These are phyloP conservation scores for Aspergillus ruber DNA, from an alignment of 2,329 filamentous ascomycete genomes.

Conservation along the genomic window DNA sequence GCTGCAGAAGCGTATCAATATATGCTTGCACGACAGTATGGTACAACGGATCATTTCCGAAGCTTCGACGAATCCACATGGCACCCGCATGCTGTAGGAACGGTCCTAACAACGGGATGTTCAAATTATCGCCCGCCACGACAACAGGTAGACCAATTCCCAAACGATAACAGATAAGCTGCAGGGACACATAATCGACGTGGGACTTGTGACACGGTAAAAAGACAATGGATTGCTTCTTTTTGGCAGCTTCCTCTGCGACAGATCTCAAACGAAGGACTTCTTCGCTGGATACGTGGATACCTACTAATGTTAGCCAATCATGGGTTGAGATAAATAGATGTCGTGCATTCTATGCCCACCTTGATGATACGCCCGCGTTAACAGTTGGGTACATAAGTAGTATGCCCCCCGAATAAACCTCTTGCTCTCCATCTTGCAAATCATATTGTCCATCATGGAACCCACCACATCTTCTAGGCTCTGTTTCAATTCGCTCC, in stretches of 20 bases:
- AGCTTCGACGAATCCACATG: conserved; percentile 91
- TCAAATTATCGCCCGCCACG: conserved; percentile 92
- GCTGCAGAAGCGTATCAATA: conserved; percentile 83
- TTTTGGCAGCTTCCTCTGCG: conserved; percentile 71
- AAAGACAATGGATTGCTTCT: conserved; percentile 94
- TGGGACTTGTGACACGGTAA: conserved; percentile 91
- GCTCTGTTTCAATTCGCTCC: conserved; percentile 61
- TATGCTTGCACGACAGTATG: conserved; percentile 91
- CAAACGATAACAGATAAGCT: conserved; percentile 90
- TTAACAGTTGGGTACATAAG: conserved; percentile 75
- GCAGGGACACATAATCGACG: conserved; percentile 90
- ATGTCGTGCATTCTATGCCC: conserved; percentile 4
- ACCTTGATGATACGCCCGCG: conserved; percentile 90
- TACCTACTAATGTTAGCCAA: conserved; percentile 42
- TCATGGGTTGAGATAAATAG: not conserved
- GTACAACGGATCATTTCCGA: conserved; percentile 87
- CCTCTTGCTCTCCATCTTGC: conserved; percentile 92
- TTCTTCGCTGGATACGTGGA: conserved; percentile 93
- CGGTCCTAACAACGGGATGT: conserved; percentile 80
- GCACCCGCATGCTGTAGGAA: conserved; percentile 95
- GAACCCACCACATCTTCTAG: conserved; percentile 76
- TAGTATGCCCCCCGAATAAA: conserved; percentile 95
- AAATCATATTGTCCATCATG: conserved; percentile 93
- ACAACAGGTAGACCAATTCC: conserved; percentile 85
- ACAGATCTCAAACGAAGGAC: conserved; percentile 75